Percentiles rank a stretch among this genome's conserved stretches.
These are phyloP conservation scores for Quercus agrifolia DNA, from an alignment of 306 rosid genomes.

Conservation along the genomic window DNA sequence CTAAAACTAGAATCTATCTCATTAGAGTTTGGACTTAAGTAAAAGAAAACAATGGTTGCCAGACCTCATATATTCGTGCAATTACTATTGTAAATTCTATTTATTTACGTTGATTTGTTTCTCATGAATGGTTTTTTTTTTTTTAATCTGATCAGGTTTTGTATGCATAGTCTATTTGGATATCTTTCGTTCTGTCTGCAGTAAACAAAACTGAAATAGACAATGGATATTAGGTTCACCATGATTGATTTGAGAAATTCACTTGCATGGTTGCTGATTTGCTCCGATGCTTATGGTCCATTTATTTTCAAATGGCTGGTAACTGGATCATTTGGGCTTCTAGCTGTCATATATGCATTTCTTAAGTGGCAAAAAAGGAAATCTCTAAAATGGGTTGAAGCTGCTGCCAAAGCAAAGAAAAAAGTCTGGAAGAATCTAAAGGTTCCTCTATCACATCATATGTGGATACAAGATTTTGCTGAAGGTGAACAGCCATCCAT, in stretches of 20 bases:
- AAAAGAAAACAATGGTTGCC: not conserved
- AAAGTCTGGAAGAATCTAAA: constrained; percentile 63
- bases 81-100: not conserved
- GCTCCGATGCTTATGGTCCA: constrained; percentile 38
- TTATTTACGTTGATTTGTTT: not conserved
- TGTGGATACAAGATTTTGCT: constrained; percentile 67
- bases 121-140: not conserved
- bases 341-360: constrained; percentile 51
- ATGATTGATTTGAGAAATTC: constrained; percentile 43
- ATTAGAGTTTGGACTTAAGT: not conserved
- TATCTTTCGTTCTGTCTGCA: constrained; percentile 5
- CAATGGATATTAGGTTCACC: constrained; percentile 15
- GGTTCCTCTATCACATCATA: constrained; percentile 59
- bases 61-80: not conserved
- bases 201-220: constrained; percentile 1
- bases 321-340: constrained; percentile 60
- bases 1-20: not conserved
- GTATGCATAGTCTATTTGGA: constrained; percentile 16
- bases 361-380: constrained; percentile 72
- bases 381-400: constrained; percentile 69
- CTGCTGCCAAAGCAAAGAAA: constrained; percentile 74
- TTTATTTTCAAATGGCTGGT: constrained; percentile 58
- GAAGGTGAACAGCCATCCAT: constrained; percentile 61
- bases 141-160: constrained; percentile 30
- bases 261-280: constrained; percentile 36